Percentiles rank a stretch among this genome's conserved stretches.
phyloP scores from a whole-genome alignment of 805 yeast genomes.

The Metschnikowia similis region DNA sequence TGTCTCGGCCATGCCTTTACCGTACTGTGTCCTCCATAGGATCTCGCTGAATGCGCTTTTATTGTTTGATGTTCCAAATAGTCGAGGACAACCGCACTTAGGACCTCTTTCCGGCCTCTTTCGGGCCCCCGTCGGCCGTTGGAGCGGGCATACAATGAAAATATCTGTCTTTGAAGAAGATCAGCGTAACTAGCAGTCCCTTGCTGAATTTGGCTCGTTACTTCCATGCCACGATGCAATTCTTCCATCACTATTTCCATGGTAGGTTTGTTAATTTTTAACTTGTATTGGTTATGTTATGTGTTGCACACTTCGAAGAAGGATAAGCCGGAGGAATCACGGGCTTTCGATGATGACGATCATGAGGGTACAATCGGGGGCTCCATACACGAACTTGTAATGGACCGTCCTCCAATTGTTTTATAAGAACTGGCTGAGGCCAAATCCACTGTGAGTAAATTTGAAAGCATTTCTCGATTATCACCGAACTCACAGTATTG shows the following conservation, averaged over 20 bases:
- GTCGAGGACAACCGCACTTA: too few relatives aligned
- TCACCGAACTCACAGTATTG: conserved; percentile 88
- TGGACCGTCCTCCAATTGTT: conserved; percentile 95
- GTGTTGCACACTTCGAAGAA: conserved; percentile 98
- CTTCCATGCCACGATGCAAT: conserved; percentile 27
- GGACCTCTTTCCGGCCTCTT: too few relatives aligned
- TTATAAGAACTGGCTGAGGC: conserved; percentile 96
- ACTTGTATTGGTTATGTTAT: conserved; percentile 86
- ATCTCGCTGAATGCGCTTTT: too few relatives aligned
- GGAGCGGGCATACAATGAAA: too few relatives aligned
- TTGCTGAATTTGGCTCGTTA: background rate
- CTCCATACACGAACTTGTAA: conserved; percentile 96
- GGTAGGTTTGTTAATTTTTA: too few relatives aligned
- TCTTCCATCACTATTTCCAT: conserved; percentile 76
- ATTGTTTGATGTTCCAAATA: too few relatives aligned
- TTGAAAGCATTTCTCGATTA: conserved; percentile 83
- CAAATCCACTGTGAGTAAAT: conserved; percentile 89
- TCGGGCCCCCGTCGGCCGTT: too few relatives aligned
- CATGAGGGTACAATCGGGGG: conserved; percentile 85
- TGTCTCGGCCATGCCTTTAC: too few relatives aligned
- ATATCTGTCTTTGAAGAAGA: conserved; percentile 72
- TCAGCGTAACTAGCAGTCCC: conserved; percentile 53
- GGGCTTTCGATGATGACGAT: conserved; percentile 91
- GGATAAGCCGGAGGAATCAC: conserved; percentile 98
- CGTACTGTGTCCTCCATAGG: too few relatives aligned